Base-by-base conservation (phyloP, 805 yeast species). In the Starmerella etchellsii region DNA sequence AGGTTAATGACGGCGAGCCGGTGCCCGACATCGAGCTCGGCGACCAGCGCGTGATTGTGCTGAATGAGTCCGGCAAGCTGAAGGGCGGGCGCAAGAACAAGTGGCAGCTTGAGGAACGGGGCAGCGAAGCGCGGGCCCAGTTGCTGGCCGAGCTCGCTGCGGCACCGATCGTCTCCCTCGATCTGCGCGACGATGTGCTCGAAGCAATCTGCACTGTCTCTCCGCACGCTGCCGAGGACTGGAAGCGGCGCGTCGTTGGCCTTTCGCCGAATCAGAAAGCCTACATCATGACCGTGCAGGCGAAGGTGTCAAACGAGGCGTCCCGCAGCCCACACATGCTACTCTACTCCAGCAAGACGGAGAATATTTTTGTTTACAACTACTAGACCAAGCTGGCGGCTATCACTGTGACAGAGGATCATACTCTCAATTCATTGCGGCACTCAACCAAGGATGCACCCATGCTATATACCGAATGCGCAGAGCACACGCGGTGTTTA, bases 171-270 rank as follows among this genome's bases (percentile, higher is more conserved):
- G 67, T 85, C 35, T 72, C 80, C 0, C 73, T 88, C 26, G 97
- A 88, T 55, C 61, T 76, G 11, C 69, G 78, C 46, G 94, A 83
- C 51, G 96, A 85, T 46, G 81, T 83, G 2, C 58, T 91, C 46
- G 88, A 85, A 37, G 81, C 85, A 70, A 81, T 88, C 30, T 37
- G 48, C 8, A 42, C 52, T 7, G 46, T 57, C 0, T 44, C 60
- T 4, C 60, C 61, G 10, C 46, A 46, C 25, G 48, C 52, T 13
- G 47, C 46, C 4, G 65, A 61, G 21, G 65, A 61, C 41, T 78
- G 84, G 83, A 64, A 78, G 39, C 70, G 93, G 52, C 80, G 81
- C 50, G 84, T 88, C 4, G 81, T 87, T 7, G 84, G 88, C 16
- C 73, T 80, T 2, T 76, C 82, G n/a, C 81, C 91, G 3, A 69